Evolutionary conservation across 192 early-diverging fungal genomes (phyloP), one percentile per base, ranked within the genome.

Genomic region (Diversispora eburnea): DNA sequence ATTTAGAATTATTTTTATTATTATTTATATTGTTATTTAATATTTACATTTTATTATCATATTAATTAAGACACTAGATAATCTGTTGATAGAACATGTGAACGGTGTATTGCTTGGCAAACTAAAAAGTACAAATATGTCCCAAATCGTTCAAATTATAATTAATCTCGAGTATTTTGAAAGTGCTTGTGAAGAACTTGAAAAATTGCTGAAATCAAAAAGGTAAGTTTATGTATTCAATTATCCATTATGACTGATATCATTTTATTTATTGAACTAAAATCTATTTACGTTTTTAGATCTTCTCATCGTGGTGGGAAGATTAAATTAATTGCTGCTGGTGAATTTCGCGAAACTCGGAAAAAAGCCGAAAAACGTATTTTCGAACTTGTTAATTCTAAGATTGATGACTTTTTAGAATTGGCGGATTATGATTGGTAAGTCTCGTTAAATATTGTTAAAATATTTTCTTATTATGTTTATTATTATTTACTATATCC

Each of bases 401-500:
- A 93, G 69, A 85, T 92, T 70, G 92, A 94, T 72, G 87, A 89
- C 42, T 92, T 93, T 67, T 77, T 95, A 39, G 91, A 94, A 52
- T 64, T 92, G 10, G 89, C 89, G 10, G 91, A 92, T 75, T 95
- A 95, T 76, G 91, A 95, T 45, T 95, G 93, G 93, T 91, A 80
- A 43, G 54, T 46, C 59, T 39, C 41, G 17, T 74, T 67, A n/a
- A 20, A 67, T 56, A 12, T 62, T 67, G 39, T 52, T 42, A 41
- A 51, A 8, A 22, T n/a, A 39, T 65, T 48, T 75, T 17, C 22
- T 9, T 5, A 4, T 48, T 22, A 25, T n/a, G n/a, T n/a, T n/a
- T n/a, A n/a, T n/a, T n/a, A n/a, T n/a, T n/a, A n/a, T n/a, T n/a
- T n/a, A n/a, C n/a, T n/a, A n/a, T n/a, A n/a, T n/a, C n/a, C n/a